Base-by-base conservation (phyloP, 352 stramenopile genomes). In the Phytopythium litorale region DNA sequence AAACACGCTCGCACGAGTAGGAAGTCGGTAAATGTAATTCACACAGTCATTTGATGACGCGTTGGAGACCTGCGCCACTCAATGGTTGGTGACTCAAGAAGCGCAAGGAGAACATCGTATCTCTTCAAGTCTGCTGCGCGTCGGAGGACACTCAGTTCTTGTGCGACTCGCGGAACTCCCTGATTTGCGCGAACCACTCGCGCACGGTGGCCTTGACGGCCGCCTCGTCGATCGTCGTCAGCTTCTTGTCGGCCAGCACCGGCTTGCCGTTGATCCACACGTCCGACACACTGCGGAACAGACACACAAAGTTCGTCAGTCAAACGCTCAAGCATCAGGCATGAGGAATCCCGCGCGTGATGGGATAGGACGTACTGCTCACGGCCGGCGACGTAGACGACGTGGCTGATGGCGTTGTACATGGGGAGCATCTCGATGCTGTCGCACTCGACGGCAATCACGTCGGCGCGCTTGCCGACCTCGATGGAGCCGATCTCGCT, bases 191-290 rank as follows among this genome's bases (percentile, higher is more conserved):
- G 49, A 80, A 66, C 85, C 81, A 94, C 56, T 87, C 68, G 58
- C 65, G 71, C 58, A 90, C 81, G 48, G 66, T 71, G 28, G 65
- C 60, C 75, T 92, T 94, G 30, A 92, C 70, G 23, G 84, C 62
- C 12, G 51, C 45, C 54, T 91, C 81, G 54, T 85, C 71, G 56
- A 93, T 84, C 25, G 89, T 96, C 52, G 73, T 88, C 33, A 97
- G 75, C 64, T 88, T 66, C 59, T 81, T 81, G 52, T 84, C 68
- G 21, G 64, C 63, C 12, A 97, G 69, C 55, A 97, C 66, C 15
- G 82, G 76, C 70, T 92, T 93, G 55, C 88, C 89, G 38, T 92
- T 85, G 43, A 97, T 88, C 87, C 87, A 97, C 23, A 96, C 88
- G 67, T 97, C 88, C 66, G 86, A 94, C 21, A 97, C 89, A 53